phyloP scores from a whole-genome alignment of 306 rosid genomes.

The Castanea mollissima region DNA sequence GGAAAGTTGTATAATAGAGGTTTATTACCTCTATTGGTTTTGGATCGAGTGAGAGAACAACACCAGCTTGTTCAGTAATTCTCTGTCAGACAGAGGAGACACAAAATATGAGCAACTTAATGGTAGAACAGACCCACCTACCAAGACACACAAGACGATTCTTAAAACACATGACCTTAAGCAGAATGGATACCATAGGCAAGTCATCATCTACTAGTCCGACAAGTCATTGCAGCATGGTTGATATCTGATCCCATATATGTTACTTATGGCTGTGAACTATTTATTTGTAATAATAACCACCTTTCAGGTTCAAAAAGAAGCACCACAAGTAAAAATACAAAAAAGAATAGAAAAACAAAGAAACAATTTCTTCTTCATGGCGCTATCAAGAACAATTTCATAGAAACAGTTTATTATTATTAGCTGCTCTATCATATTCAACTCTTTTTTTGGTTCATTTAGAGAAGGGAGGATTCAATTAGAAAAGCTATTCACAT shows the following conservation, averaged over 20 bases:
- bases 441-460: too few relatives aligned
- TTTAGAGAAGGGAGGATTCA: too few relatives aligned
- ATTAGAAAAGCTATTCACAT: too few relatives aligned
- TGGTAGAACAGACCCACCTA: neutral
- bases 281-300: neutral
- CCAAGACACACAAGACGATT: neutral
- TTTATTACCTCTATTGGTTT: conserved; percentile 86
- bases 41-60: conserved; percentile 92
- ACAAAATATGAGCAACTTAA: neutral
- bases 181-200: neutral
- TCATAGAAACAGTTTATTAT: too few relatives aligned
- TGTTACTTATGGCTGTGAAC: neutral
- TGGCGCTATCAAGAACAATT: too few relatives aligned
- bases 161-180: neutral
- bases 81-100: conserved; percentile 54
- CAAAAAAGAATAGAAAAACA: too few relatives aligned
- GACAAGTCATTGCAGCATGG: neutral
- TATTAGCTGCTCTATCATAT: too few relatives aligned
- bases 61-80: conserved; percentile 98
- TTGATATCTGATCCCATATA: neutral
- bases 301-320: neutral
- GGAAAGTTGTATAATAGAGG: neutral
- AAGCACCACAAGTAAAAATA: too few relatives aligned
- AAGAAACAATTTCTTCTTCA: too few relatives aligned
- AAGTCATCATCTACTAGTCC: conserved; percentile 1